phyloP scores from a whole-genome alignment of 148 eudicot species.

The Polygonum aviculare region DNA sequence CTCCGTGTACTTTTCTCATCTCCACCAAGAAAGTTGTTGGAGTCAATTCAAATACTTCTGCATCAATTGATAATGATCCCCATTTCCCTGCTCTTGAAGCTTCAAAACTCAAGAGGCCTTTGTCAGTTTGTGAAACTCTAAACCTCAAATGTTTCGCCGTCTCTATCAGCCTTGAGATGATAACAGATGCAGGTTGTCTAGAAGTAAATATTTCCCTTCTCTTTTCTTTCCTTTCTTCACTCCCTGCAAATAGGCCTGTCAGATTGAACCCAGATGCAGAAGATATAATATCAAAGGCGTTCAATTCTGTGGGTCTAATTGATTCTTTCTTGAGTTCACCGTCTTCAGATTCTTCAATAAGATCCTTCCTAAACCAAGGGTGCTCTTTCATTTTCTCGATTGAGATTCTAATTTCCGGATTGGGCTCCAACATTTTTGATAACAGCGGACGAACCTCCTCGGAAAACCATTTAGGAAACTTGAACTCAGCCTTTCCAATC shows the following conservation, averaged over 20 bases:
- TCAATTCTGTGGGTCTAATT: slow-evolving; percentile 37
- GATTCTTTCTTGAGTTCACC: slow-evolving; percentile 29
- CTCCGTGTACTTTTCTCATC: slow-evolving; percentile 44
- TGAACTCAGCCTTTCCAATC: slow-evolving; percentile 59
- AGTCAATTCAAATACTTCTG: slow-evolving; percentile 44
- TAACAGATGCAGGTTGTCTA: slow-evolving; percentile 39
- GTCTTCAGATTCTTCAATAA: slow-evolving; percentile 21
- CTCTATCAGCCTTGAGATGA: slow-evolving; percentile 52
- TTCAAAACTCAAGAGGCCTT: slow-evolving; percentile 45
- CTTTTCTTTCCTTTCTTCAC: slow-evolving; percentile 32
- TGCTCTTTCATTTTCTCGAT: slow-evolving; percentile 50
- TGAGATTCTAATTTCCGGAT: slow-evolving; percentile 54
- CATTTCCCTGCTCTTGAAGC: slow-evolving; percentile 36
- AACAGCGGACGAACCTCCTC: slow-evolving; percentile 40
- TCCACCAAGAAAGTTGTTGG: slow-evolving; percentile 48
- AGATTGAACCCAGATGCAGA: slow-evolving; percentile 60
- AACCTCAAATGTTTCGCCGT: slow-evolving; percentile 39
- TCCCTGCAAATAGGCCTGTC: slow-evolving; percentile 51
- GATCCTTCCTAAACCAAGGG: slow-evolving; percentile 45
- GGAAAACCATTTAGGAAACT: slow-evolving; percentile 50
- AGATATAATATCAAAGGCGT: slow-evolving; percentile 82
- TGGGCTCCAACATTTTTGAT: slow-evolving; percentile 51
- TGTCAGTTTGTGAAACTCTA: slow-evolving; percentile 44
- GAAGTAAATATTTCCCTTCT: slow-evolving; percentile 36
- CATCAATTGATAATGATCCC: slow-evolving; percentile 33